Conservation (phyloP, 495 filamentous ascomycete species). For the Friedmanniomyces simplex region DNA sequence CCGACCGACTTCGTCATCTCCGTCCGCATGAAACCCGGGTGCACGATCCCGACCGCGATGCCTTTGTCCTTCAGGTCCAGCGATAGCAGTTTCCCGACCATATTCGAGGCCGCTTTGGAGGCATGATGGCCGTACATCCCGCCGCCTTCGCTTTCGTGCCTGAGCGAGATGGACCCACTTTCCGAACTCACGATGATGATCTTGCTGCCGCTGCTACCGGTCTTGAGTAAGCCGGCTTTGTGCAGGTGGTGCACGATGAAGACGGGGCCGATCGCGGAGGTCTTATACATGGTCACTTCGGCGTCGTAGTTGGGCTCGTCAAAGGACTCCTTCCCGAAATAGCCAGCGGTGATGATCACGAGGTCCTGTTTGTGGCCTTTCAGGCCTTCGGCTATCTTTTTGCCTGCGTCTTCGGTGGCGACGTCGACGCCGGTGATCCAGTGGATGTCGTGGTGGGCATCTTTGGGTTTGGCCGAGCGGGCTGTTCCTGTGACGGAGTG, state of each 20-base stretch:
- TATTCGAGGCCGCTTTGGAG: conserved; percentile 61
- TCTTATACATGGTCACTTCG: conserved; percentile 61
- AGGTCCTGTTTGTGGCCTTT: conserved; percentile 37
- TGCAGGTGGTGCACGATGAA: conserved; percentile 54
- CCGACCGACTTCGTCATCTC: conserved; percentile 62
- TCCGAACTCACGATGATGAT: conserved; percentile 58
- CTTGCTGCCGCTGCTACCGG: conserved; percentile 37
- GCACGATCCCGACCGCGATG: conserved; percentile 55
- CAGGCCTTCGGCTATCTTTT: conserved; percentile 27
- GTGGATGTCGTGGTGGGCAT: conserved; percentile 18
- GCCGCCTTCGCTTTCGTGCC: conserved; percentile 56
- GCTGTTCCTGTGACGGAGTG: conserved; percentile 50
- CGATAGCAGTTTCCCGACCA: conserved; percentile 61
- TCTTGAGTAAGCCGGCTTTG: conserved; percentile 39
- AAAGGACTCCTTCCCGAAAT: conserved; percentile 55
- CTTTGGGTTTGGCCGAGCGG: conserved; percentile 24
- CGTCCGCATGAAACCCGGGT: conserved; percentile 68
- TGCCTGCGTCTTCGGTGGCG: conserved; percentile 21
- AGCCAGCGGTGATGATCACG: conserved; percentile 56
- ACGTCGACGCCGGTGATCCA: conserved; percentile 39
- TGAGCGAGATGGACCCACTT: conserved; percentile 55
- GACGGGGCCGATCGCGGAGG: conserved; percentile 52
- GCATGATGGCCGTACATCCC: conserved; percentile 67
- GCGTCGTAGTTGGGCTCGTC: conserved; percentile 55
- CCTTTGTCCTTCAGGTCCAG: conserved; percentile 54